Percentiles rank a stretch among this genome's conserved stretches.
phyloP scores from a whole-genome alignment of 768 basidiomycete species.

The Russula virescens region DNA sequence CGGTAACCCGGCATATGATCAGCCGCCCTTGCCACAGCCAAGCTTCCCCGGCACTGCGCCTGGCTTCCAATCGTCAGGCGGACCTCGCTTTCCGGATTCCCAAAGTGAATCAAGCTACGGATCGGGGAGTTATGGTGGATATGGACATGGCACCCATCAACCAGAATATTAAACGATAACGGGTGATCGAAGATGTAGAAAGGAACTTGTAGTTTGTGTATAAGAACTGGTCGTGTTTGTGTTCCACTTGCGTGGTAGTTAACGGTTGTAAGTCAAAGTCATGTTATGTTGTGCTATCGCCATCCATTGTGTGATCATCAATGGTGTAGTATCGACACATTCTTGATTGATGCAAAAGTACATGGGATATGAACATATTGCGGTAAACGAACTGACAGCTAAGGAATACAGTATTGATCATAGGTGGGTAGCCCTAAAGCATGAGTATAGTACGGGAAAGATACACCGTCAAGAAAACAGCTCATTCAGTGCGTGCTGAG shows the following conservation, averaged over 20 bases:
- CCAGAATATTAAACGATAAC: slow-evolving; percentile 9
- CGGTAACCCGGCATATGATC: slow-evolving; percentile 17
- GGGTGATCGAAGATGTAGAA: background rate
- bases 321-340: background rate
- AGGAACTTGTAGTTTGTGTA: background rate
- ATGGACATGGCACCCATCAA: slow-evolving; percentile 15
- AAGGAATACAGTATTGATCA: background rate
- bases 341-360: background rate
- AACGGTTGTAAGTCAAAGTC: background rate
- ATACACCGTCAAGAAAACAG: background rate
- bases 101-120: slow-evolving; percentile 17
- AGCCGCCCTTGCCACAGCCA: slow-evolving; percentile 8
- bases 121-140: background rate
- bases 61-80: background rate
- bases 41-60: slow-evolving; percentile 3
- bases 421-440: background rate
- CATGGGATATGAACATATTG: background rate
- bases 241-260: no score
- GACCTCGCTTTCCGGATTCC: slow-evolving; percentile 20
- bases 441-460: background rate
- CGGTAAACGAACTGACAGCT: background rate
- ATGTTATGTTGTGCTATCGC: background rate
- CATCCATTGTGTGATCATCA: background rate
- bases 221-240: background rate
- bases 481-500: slow-evolving; percentile 33